Conservation (phyloP, 2,329 filamentous ascomycete species). For the Fusarium sp. region DNA sequence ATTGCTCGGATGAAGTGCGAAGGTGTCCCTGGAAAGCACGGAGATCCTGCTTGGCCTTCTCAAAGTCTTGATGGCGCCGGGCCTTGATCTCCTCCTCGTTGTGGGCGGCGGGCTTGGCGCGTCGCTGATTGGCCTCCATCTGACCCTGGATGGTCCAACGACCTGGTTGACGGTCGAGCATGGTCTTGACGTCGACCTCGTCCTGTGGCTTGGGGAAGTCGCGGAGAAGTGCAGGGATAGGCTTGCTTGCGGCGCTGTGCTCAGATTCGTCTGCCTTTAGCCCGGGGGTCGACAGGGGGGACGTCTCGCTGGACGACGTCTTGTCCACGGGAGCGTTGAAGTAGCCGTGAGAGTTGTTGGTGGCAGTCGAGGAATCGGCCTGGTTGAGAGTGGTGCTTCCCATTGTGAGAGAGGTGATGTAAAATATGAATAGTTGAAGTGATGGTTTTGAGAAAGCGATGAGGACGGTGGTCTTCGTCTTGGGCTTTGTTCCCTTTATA, state of each 20-base stretch:
- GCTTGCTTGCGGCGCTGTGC: constrained; percentile 40
- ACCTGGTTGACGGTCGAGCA: constrained; percentile 58
- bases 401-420: not conserved
- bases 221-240: constrained; percentile 51
- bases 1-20: constrained; percentile 8
- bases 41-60: constrained; percentile 61
- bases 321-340: constrained; percentile 36
- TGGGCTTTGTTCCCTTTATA: not conserved
- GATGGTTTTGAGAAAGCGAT: not conserved
- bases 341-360: constrained; percentile 32
- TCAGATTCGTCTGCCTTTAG: constrained; percentile 29
- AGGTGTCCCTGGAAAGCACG: constrained; percentile 52
- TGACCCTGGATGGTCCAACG: constrained; percentile 56
- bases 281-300: constrained; percentile 38
- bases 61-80: constrained; percentile 55
- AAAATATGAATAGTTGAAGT: not conserved
- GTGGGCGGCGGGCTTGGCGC: constrained; percentile 29
- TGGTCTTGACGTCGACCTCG: constrained; percentile 57
- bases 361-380: constrained; percentile 23
- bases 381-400: constrained; percentile 23
- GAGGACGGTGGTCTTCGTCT: not conserved
- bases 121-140: constrained; percentile 49
- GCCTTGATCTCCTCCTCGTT: constrained; percentile 49
- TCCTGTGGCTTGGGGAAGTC: constrained; percentile 56
- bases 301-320: constrained; percentile 37